Evolutionary conservation across 1,284 basidiomycete genomes (phyloP).

Genomic region (Malassezia psittaci): DNA sequence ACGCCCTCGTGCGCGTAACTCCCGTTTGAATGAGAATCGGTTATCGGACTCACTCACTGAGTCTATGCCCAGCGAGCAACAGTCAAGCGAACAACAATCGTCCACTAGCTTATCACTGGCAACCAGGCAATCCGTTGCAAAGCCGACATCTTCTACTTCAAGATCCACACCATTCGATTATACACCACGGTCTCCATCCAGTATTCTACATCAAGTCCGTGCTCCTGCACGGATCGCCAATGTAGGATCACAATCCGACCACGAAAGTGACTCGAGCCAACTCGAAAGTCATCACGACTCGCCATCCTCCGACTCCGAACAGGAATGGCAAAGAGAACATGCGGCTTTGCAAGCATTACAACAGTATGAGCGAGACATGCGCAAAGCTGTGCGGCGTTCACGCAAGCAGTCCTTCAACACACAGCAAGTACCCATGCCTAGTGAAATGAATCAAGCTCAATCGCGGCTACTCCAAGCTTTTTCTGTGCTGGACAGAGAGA

Average conservation of each 20-base stretch:
- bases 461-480: background rate
- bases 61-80: background rate
- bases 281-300: background rate
- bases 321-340: slow-evolving; percentile 13
- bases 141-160: background rate
- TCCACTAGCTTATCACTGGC: too few relatives aligned
- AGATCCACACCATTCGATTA: background rate
- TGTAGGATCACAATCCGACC: background rate
- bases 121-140: too few relatives aligned
- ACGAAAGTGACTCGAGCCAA: slow-evolving; percentile 4
- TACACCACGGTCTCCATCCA: background rate
- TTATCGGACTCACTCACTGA: background rate
- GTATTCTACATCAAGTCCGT: background rate
- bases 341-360: slow-evolving; percentile 6
- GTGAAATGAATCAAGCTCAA: background rate
- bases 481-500: background rate
- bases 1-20: background rate
- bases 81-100: background rate
- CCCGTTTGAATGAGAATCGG: background rate
- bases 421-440: background rate
- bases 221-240: background rate
- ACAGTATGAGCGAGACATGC: slow-evolving; percentile 12
- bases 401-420: background rate
- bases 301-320: slow-evolving; percentile 1
- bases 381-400: background rate